A percentile compares a stretch with the other conserved stretches of the same genome.
Conservation (phyloP, 345 rosid species). For the Adansonia digitata region DNA sequence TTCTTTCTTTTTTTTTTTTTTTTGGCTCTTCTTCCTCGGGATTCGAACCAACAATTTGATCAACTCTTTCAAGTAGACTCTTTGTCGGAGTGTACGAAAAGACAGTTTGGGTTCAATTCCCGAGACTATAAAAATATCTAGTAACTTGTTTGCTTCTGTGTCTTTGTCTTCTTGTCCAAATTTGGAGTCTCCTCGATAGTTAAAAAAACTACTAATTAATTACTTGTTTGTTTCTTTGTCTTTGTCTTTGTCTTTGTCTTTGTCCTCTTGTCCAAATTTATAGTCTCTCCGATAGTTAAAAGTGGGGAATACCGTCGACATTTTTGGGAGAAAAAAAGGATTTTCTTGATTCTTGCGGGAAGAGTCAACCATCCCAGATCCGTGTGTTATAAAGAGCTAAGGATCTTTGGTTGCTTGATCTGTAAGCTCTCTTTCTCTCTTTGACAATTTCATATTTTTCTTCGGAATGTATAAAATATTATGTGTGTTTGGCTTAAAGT, state of each 20-base stretch:
- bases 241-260: too few relatives aligned
- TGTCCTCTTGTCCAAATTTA: conserved; percentile 2
- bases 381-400: conserved; percentile 14
- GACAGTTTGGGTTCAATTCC: conserved; percentile 29
- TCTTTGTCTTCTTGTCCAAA: conserved; percentile 7
- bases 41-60: conserved; percentile 40
- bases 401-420: conserved; percentile 25
- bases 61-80: not conserved
- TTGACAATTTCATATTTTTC: not conserved
- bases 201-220: not conserved
- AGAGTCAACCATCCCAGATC: conserved; percentile 31
- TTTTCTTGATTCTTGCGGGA: conserved; percentile 5
- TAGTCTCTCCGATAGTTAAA: conserved; percentile 10
- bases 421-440: conserved; percentile 19
- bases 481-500: not conserved
- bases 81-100: not conserved
- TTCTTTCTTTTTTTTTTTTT: too few relatives aligned
- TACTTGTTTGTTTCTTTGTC: not conserved
- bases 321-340: not conserved
- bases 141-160: not conserved
- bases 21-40: conserved; percentile 33
- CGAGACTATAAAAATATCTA: conserved; percentile 17
- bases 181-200: conserved; percentile 10
- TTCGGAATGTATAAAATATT: not conserved
- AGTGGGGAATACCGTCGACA: not conserved